Evolutionary conservation across 1,139 yeast genomes (phyloP).

Genomic region (Kazachstania sp.): DNA sequence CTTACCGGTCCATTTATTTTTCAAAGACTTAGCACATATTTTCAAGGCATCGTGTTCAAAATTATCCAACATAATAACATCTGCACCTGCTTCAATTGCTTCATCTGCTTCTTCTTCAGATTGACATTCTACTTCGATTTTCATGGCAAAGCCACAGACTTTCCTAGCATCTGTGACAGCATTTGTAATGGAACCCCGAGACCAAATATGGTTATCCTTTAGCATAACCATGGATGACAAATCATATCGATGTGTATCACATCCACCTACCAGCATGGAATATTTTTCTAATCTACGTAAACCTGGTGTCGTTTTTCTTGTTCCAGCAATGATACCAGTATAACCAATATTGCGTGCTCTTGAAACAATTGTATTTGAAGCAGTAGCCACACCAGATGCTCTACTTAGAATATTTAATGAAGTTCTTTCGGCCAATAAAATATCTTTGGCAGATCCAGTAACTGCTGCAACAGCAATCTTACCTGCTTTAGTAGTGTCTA

Average conservation of each 20-base stretch:
- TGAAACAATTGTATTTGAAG: constrained; percentile 48
- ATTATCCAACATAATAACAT: constrained; percentile 90
- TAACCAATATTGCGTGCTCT: constrained; percentile 68
- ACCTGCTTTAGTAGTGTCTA: constrained; percentile 42
- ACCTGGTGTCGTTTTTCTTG: constrained; percentile 97
- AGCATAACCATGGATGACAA: constrained; percentile 93
- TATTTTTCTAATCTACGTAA: constrained; percentile 80
- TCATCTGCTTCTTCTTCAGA: constrained; percentile 78
- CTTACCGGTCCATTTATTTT: constrained; percentile 46
- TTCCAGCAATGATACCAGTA: constrained; percentile 86
- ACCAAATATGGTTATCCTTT: constrained; percentile 87
- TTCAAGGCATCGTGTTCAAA: constrained; percentile 62
- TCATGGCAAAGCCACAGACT: constrained; percentile 82
- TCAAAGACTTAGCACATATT: constrained; percentile 56
- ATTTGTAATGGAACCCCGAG: constrained; percentile 81
- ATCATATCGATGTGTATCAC: constrained; percentile 88
- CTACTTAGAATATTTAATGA: constrained; percentile 77
- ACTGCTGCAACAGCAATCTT: constrained; percentile 72
- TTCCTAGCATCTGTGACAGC: constrained; percentile 72
- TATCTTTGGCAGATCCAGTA: constrained; percentile 69
- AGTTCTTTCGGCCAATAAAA: constrained; percentile 77
- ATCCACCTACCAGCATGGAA: constrained; percentile 92
- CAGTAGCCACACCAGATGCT: constrained; percentile 85
- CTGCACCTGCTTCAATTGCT: constrained; percentile 93
- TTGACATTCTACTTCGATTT: constrained; percentile 89